phyloP scores from a whole-genome alignment of 2,329 filamentous ascomycete species.

The Xylaria sp. region DNA sequence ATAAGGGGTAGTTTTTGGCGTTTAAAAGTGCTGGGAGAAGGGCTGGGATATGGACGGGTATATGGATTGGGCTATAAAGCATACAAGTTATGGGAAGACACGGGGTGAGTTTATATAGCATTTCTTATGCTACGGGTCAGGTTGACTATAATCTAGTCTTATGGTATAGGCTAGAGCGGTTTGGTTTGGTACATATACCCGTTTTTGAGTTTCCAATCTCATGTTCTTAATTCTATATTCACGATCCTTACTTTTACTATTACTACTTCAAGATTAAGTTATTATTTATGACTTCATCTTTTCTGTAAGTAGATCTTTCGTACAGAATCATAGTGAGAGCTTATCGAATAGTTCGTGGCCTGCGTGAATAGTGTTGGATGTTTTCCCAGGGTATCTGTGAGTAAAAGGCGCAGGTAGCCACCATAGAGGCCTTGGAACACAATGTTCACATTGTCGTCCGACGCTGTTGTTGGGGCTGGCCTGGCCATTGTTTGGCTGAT shows the following conservation, averaged over 20 bases:
- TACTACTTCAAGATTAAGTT: neutral
- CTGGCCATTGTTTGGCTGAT: no score
- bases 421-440: neutral
- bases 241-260: neutral
- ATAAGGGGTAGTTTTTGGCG: neutral
- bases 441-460: no score
- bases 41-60: neutral
- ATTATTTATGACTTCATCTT: no score
- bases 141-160: neutral
- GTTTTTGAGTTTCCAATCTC: neutral
- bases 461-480: no score
- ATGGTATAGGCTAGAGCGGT: neutral
- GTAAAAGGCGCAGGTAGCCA: neutral
- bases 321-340: neutral
- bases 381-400: neutral
- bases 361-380: no score
- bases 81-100: neutral
- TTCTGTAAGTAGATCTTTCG: no score
- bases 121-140: neutral
- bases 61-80: neutral
- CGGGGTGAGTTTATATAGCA: constrained; percentile 4
- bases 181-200: constrained; percentile 24
- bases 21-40: neutral
- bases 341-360: no score
- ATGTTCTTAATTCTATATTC: neutral